Base-by-base conservation (phyloP, 148 eudicot genomes). In the Nepenthes mirabilis region DNA sequence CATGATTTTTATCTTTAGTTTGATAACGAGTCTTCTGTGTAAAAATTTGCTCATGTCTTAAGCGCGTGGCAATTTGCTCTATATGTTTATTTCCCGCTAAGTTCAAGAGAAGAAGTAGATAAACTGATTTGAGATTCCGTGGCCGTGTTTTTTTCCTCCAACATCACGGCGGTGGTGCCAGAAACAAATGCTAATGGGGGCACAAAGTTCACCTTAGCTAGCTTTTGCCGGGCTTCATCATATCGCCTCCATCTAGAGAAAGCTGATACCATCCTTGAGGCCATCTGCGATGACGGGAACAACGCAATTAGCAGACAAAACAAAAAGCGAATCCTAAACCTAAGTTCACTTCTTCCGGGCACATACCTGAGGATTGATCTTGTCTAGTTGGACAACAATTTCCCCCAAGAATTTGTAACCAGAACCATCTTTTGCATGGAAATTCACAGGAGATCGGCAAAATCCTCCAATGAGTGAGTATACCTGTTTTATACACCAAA, bases 401-500 rank as follows among this genome's bases (percentile, higher is more conserved):
- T 89, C 91, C 99, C 99, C 3, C n/a, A n/a, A n/a, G n/a, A n/a
- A n/a, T n/a, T n/a, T n/a, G n/a, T n/a, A n/a, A n/a, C n/a, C n/a
- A n/a, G 95, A 93, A 37, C 99, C 97, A 63, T 93, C 99, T 68
- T 89, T 93, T 2, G 96, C 95, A 70, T 93, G 95, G 78, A 89
- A 93, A 63, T 93, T 93, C 56, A 93, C 89, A 51, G 82, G 96
- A 36, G 99, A 93, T 48, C 83, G 87, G 68, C 95, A 82, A 61
- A 93, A 93, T 56, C 88, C 91, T 66, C 91, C 99, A 3, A 93
- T 77, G 51, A 93, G 85, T 2, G 97, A 74, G 67, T 83, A 89
- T 33, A 93, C 97, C 97, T 90, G 73, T 49, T 49, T 49, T n/a
- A n/a, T n/a, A n/a, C 43, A 40, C 7, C 43, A 7, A 40, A 7